A percentile compares a stretch with the other conserved stretches of the same genome.
phyloP scores from a whole-genome alignment of 169 alveolate species.

The Perkinsus chesapeaki region DNA sequence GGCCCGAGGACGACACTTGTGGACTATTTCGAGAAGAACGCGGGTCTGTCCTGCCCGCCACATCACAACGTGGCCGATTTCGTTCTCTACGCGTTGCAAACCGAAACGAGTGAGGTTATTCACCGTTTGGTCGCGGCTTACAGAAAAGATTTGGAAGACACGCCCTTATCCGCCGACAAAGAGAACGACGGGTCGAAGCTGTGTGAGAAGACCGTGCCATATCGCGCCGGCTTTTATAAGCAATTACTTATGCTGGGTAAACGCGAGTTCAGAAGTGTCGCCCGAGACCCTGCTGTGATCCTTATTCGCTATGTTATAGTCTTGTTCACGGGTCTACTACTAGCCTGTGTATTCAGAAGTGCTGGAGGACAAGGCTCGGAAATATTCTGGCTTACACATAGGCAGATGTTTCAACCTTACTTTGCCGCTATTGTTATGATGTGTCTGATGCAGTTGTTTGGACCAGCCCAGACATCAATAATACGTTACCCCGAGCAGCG shows the following conservation, averaged over 20 bases:
- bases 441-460: background rate
- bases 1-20: constrained; percentile 23
- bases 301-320: background rate
- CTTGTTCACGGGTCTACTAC: background rate
- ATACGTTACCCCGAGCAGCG: background rate
- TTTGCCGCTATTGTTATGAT: background rate
- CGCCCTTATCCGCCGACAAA: too few species aligned
- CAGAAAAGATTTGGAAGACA: background rate
- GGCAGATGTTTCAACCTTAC: background rate
- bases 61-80: constrained; percentile 43
- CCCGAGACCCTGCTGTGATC: background rate
- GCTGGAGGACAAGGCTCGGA: background rate
- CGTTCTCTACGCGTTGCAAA: background rate
- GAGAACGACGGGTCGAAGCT: background rate
- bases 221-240: background rate
- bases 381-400: background rate
- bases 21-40: background rate
- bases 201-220: background rate
- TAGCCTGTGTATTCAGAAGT: background rate
- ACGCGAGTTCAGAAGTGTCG: background rate
- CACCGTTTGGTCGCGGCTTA: background rate
- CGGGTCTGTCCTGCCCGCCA: constrained; percentile 35
- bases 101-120: background rate
- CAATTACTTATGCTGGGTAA: background rate
- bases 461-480: background rate